phyloP scores from a whole-genome alignment of 2,329 filamentous ascomycete species.

The Ophiostoma australiae region DNA sequence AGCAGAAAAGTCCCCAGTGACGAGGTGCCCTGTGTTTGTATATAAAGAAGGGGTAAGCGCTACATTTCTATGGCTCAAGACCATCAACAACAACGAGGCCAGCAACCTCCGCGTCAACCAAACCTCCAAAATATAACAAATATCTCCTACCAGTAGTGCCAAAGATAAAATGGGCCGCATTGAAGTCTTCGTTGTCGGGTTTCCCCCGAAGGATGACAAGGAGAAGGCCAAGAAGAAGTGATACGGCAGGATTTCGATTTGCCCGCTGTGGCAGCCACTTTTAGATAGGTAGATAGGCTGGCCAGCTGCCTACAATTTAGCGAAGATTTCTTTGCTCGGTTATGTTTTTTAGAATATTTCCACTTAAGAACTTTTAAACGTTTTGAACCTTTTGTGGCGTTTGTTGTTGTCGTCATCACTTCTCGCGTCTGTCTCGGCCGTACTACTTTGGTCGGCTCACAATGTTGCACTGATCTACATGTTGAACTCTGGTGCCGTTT shows the following conservation, averaged over 20 bases:
- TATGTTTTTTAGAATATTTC: too few species aligned
- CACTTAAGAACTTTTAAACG: background rate
- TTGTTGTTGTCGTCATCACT: background rate
- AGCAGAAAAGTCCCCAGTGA: too few species aligned
- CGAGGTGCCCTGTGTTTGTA: too few species aligned
- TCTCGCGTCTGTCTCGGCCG: constrained; percentile 3
- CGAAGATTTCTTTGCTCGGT: too few species aligned
- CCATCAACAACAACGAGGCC: too few species aligned
- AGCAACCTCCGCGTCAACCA: too few species aligned
- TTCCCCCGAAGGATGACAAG: background rate
- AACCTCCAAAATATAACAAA: background rate
- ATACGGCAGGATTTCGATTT: too few species aligned
- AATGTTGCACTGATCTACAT: background rate
- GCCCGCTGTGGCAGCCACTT: background rate
- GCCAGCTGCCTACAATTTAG: background rate
- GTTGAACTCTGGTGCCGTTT: background rate
- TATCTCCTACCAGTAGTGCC: background rate
- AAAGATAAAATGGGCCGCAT: background rate
- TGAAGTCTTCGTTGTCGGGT: background rate
- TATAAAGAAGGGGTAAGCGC: too few species aligned
- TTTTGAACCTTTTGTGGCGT: background rate
- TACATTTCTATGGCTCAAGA: too few species aligned
- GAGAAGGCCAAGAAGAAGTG: background rate
- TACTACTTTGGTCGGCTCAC: background rate
- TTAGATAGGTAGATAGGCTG: background rate